Percentiles rank a stretch among this genome's conserved stretches.
phyloP scores from a whole-genome alignment of 352 stramenopile genomes.

The Nothophytophthora sp. region DNA sequence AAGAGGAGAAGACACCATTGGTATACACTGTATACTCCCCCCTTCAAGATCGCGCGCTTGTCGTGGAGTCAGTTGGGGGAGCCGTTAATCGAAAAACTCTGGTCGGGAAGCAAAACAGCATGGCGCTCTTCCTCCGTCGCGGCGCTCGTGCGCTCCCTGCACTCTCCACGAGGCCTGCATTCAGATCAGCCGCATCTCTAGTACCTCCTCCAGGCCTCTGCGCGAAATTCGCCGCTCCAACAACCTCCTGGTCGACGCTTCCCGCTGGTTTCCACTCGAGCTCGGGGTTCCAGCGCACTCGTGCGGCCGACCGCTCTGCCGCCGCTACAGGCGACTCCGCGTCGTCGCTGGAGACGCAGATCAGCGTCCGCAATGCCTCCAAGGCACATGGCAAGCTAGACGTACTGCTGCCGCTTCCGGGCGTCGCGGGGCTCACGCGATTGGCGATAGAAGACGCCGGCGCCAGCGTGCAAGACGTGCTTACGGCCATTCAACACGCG shows the following conservation, averaged over 20 bases:
- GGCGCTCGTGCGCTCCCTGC: background rate
- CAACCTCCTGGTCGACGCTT: slow-evolving; percentile 6
- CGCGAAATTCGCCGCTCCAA: background rate
- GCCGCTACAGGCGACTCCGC: background rate
- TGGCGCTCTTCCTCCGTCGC: background rate
- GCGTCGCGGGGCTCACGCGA: slow-evolving; percentile 48
- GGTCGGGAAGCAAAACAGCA: too few relatives aligned
- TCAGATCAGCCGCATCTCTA: background rate
- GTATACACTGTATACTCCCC: too few relatives aligned
- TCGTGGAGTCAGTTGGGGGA: too few relatives aligned
- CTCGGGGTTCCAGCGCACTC: slow-evolving; percentile 12
- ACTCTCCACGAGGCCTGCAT: background rate
- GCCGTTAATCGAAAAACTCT: too few relatives aligned
- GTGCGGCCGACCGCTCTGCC: slow-evolving; percentile 14
- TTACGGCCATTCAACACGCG: slow-evolving; percentile 48
- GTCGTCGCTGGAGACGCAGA: slow-evolving; percentile 23
- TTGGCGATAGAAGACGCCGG: slow-evolving; percentile 40
- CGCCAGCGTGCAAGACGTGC: slow-evolving; percentile 51
- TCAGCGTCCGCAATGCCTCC: slow-evolving; percentile 53
- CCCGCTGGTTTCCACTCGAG: slow-evolving; percentile 20
- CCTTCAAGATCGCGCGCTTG: too few relatives aligned
- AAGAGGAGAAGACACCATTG: too few relatives aligned
- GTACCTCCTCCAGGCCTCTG: slow-evolving; percentile 1
- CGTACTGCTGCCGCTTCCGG: slow-evolving; percentile 64
- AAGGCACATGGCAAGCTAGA: slow-evolving; percentile 39